These are phyloP conservation scores for Inga oerstediana DNA, from an alignment of 306 rosid genomes.

Conservation along the genomic window DNA sequence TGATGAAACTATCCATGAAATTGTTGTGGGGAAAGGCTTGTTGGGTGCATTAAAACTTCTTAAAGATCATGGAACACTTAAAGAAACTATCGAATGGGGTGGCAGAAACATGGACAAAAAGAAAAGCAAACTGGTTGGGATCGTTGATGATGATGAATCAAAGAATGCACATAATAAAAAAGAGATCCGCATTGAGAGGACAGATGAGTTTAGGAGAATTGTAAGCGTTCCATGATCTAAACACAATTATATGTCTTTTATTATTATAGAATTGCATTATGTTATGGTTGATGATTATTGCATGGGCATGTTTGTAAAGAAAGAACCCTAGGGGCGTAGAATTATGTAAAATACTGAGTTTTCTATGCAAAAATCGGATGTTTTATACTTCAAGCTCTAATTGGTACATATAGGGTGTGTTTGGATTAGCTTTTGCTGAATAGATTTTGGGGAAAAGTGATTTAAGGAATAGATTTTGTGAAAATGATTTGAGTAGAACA, in stretches of 20 bases:
- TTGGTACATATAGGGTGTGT: neutral
- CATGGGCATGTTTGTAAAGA: neutral
- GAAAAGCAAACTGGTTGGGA: constrained; percentile 89
- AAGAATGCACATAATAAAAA: constrained; percentile 63
- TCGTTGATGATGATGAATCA: constrained; percentile 60
- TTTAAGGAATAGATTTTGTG: too few relatives aligned
- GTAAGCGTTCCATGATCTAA: constrained; percentile 53
- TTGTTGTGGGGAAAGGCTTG: constrained; percentile 82
- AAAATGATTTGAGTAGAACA: neutral
- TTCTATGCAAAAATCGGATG: neutral
- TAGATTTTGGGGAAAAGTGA: too few relatives aligned
- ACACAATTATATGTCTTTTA: neutral
- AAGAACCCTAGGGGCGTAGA: neutral
- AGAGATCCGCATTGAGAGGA: constrained; percentile 93
- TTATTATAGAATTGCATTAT: neutral
- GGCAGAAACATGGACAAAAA: constrained; percentile 99
- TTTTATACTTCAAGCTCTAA: too few relatives aligned
- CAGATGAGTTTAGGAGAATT: constrained; percentile 88
- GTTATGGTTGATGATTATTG: neutral
- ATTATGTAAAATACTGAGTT: too few relatives aligned
- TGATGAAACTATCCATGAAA: constrained; percentile 87
- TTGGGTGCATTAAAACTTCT: constrained; percentile 82
- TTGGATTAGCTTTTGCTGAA: too few relatives aligned
- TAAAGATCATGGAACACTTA: constrained; percentile 87
- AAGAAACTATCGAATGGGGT: constrained; percentile 93